Conservation (phyloP, 306 rosid genomes). For the Amphicarpaea edgeworthii region DNA sequence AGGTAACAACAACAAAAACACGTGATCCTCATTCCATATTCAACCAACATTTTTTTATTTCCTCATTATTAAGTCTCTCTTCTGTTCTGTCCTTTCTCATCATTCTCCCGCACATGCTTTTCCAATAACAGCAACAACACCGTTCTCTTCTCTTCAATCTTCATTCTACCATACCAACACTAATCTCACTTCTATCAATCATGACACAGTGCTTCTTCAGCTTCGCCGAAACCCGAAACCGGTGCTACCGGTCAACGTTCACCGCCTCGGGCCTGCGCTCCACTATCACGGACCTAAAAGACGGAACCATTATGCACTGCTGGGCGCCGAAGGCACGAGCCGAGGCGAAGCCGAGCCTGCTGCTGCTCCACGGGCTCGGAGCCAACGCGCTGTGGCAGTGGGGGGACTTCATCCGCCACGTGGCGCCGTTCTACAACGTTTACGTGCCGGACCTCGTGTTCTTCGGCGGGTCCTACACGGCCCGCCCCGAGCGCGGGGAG, state of each 20-base stretch:
- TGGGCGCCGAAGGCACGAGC: slow-evolving; percentile 73
- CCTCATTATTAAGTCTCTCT: too few species aligned
- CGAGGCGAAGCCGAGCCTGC: slow-evolving; percentile 67
- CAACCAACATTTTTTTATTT: not conserved
- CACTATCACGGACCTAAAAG: slow-evolving; percentile 61
- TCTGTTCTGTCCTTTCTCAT: too few species aligned
- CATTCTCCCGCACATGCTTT: too few species aligned
- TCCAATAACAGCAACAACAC: too few species aligned
- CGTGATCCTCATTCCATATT: not conserved
- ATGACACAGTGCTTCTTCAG: slow-evolving; percentile 70
- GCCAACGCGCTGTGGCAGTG: slow-evolving; percentile 91
- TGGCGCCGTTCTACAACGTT: slow-evolving; percentile 64
- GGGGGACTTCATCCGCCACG: slow-evolving; percentile 61
- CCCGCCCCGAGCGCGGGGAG: slow-evolving; percentile 69
- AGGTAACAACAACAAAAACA: too few species aligned
- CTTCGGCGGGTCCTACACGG: slow-evolving; percentile 76
- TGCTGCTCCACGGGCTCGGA: slow-evolving; percentile 85
- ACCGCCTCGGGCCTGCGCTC: slow-evolving; percentile 72
- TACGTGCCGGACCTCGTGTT: slow-evolving; percentile 89
- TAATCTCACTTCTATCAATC: too few species aligned
- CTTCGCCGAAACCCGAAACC: slow-evolving; percentile 63
- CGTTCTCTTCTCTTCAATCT: too few species aligned
- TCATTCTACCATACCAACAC: too few species aligned
- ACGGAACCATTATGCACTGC: slow-evolving; percentile 79
- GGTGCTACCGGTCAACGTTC: slow-evolving; percentile 63